Conservation (phyloP, 257 asterid species). For the Penstemon davidsonii region DNA sequence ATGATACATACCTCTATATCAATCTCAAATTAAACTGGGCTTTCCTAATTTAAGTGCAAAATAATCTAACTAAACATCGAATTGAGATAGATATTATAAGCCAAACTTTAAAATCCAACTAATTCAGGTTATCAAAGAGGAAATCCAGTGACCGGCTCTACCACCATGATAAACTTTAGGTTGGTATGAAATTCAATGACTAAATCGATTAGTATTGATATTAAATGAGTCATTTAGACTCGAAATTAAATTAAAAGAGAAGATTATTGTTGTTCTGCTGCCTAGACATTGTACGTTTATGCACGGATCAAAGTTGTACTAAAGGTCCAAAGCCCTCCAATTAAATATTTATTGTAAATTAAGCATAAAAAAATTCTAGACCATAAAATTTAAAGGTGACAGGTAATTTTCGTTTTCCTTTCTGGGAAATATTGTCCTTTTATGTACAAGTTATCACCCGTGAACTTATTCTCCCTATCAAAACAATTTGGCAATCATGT, state of each 20-base stretch:
- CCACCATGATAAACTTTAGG: too few relatives aligned
- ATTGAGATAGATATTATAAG: too few relatives aligned
- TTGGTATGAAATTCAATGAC: too few relatives aligned
- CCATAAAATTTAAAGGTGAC: neutral
- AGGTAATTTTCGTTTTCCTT: too few relatives aligned
- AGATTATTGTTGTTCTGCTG: slow-evolving; percentile 27
- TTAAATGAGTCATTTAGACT: neutral
- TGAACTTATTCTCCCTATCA: slow-evolving; percentile 9
- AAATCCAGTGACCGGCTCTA: too few relatives aligned
- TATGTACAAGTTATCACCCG: slow-evolving; percentile 8
- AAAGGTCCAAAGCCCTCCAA: neutral
- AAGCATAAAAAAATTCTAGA: neutral
- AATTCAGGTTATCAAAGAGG: too few relatives aligned
- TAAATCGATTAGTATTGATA: too few relatives aligned
- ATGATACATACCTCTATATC: too few relatives aligned
- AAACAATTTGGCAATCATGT: neutral
- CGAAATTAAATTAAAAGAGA: slow-evolving; percentile 18
- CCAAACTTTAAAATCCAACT: too few relatives aligned
- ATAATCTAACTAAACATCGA: too few relatives aligned
- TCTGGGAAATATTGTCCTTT: slow-evolving; percentile 1
- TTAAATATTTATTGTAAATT: slow-evolving; percentile 8
- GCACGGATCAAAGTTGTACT: slow-evolving; percentile 30
- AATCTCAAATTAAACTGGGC: too few relatives aligned
- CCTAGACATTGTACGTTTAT: neutral
- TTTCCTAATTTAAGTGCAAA: too few relatives aligned